phyloP scores from a whole-genome alignment of 331 rosid genomes.

The Acacia concinna region DNA sequence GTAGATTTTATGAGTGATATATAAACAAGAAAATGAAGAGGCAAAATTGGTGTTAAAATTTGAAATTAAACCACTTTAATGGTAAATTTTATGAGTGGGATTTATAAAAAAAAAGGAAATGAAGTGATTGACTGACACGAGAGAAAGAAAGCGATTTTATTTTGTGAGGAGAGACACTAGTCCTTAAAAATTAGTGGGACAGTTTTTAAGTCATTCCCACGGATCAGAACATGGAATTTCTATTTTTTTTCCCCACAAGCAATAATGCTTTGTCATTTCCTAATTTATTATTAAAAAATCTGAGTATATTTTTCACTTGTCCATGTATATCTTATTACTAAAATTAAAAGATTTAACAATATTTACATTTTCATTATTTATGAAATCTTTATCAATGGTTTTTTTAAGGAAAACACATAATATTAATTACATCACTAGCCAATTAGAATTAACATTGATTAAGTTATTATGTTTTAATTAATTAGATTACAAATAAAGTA shows the following conservation, averaged over 20 bases:
- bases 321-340: too few species aligned
- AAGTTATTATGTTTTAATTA: too few species aligned
- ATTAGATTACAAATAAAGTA: too few species aligned
- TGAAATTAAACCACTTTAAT: neutral
- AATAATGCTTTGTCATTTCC: conserved; percentile 30
- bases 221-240: conserved; percentile 28
- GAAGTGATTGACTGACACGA: too few species aligned
- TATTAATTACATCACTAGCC: too few species aligned
- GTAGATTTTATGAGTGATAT: too few species aligned
- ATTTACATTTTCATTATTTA: too few species aligned
- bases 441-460: too few species aligned
- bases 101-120: conserved; percentile 28
- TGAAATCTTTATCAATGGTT: too few species aligned
- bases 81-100: neutral
- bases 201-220: neutral
- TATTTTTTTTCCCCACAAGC: conserved; percentile 10
- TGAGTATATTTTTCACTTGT: neutral
- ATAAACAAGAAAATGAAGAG: too few species aligned
- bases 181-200: conserved; percentile 52
- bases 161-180: conserved; percentile 27
- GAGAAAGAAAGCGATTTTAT: neutral
- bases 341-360: too few species aligned
- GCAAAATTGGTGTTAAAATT: neutral
- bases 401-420: too few species aligned
- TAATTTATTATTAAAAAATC: neutral